These are phyloP conservation scores for Populus trichocarpa DNA, from an alignment of 441 rosid species.

Conservation along the genomic window DNA sequence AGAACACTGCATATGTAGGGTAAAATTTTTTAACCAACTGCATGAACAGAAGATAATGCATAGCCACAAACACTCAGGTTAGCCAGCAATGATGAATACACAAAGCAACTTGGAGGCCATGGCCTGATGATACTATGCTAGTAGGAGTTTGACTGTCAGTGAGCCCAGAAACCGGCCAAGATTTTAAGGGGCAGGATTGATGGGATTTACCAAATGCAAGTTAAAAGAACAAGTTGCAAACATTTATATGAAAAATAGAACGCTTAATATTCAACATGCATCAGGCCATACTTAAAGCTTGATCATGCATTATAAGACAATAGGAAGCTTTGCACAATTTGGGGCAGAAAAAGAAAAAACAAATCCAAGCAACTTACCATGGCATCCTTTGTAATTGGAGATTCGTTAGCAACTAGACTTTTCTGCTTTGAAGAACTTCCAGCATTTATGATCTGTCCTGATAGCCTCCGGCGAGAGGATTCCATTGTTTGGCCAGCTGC, in stretches of 20 bases:
- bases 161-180: not conserved
- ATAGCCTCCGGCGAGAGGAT: conserved; percentile 54
- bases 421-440: conserved; percentile 71
- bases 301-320: not conserved
- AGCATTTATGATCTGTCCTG: conserved; percentile 58
- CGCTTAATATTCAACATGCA: not conserved
- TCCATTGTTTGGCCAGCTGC: conserved; percentile 62
- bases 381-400: conserved; percentile 57
- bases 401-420: conserved; percentile 66
- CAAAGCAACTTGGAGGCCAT: not conserved
- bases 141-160: not conserved
- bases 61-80: not conserved
- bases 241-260: not conserved
- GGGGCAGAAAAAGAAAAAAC: not conserved
- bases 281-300: not conserved
- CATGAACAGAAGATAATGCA: not conserved
- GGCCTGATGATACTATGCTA: not conserved
- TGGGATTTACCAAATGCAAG: not conserved
- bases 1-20: not conserved
- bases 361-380: conserved; percentile 31
- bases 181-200: not conserved
- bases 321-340: not conserved
- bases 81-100: not conserved
- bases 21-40: not conserved
- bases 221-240: not conserved